Evolutionary conservation across 768 basidiomycete genomes (phyloP), one percentile per base, ranked within the genome.

Genomic region (Cystobasidium onofrii): DNA sequence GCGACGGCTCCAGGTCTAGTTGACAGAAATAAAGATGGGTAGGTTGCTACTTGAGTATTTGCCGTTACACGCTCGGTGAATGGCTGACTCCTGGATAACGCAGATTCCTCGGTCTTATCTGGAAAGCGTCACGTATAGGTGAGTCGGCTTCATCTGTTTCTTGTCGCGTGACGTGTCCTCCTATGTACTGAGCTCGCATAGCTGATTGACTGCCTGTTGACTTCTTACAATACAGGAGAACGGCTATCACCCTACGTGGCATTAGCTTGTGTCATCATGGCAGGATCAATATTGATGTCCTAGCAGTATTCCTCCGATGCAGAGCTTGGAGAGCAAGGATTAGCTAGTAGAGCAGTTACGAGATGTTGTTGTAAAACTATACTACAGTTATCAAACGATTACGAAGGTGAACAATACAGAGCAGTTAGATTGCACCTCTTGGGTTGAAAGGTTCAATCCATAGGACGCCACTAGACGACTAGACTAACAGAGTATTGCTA

Each of bases 51-150:
- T 7, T 60, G 25, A 6, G 6, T 39, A 39, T 6, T n/a, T 39
- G 39, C 39, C 6, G 6, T 39, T 15, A 15, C 15, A 39, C 39
- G 39, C 7, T 39, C 39, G 15, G 41, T 60, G 76, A 27, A 39
- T 23, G 46, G n/a, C 33, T 29, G 36, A 29, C 23, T 27, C 6
- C 18, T 52, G 41, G 10, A 12, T 50, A 12, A n/a, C 20, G 15
- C 75, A 98, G 95, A 3, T 92, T 98, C 80, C 83, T 90, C 29
- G 95, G 95, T 6, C 81, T 97, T 12, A 89, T 97, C 81, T 98
- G 90, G 86, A 99, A 93, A 86, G 90, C 88, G 62, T 95, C 96
- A 13, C 86, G 96, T 64, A 92, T 99, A 84, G 96, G 93, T 92
- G 79, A 73, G 86, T 4, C 25, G n/a, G n/a, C 25, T 27, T 27